Conservation (phyloP, 164 flowering plant genomes). For the Paratinospora sagittata region DNA sequence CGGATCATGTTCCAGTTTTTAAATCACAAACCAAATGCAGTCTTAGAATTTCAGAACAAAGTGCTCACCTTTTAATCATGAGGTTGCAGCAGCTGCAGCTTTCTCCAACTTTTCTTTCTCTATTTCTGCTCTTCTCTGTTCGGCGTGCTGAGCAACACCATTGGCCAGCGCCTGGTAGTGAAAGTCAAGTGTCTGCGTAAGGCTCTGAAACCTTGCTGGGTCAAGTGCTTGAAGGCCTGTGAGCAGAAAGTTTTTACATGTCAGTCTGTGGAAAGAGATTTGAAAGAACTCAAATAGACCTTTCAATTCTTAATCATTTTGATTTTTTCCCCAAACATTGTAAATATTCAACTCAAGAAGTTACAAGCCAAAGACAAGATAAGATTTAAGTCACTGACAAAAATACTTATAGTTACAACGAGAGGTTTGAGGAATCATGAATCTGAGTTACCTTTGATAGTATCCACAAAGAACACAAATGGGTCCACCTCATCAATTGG, state of each 20-base stretch:
- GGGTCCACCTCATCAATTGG: slow-evolving; percentile 98
- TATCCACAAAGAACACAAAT: slow-evolving; percentile 81
- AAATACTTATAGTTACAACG: not conserved
- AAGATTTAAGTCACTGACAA: too few relatives aligned
- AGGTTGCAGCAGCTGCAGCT: slow-evolving; percentile 45
- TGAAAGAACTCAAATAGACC: too few relatives aligned
- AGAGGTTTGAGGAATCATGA: not conserved
- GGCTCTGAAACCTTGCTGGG: slow-evolving; percentile 68
- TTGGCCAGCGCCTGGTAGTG: slow-evolving; percentile 82
- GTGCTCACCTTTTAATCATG: slow-evolving; percentile 22
- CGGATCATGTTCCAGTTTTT: too few relatives aligned
- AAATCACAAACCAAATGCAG: too few relatives aligned
- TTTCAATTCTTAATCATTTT: too few relatives aligned
- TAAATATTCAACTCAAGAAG: too few relatives aligned
- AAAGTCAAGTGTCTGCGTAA: slow-evolving; percentile 77
- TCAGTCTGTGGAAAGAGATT: not conserved
- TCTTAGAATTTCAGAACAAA: not conserved
- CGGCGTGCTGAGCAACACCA: slow-evolving; percentile 95
- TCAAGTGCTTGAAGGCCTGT: slow-evolving; percentile 75
- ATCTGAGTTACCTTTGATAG: slow-evolving; percentile 58
- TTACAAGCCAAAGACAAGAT: too few relatives aligned
- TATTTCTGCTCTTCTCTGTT: slow-evolving; percentile 75
- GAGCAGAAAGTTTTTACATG: slow-evolving; percentile 4
- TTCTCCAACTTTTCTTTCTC: slow-evolving; percentile 85
- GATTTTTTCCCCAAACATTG: too few relatives aligned